Base-by-base conservation (phyloP, 805 yeast genomes). In the Brettanomyces custersianus region DNA sequence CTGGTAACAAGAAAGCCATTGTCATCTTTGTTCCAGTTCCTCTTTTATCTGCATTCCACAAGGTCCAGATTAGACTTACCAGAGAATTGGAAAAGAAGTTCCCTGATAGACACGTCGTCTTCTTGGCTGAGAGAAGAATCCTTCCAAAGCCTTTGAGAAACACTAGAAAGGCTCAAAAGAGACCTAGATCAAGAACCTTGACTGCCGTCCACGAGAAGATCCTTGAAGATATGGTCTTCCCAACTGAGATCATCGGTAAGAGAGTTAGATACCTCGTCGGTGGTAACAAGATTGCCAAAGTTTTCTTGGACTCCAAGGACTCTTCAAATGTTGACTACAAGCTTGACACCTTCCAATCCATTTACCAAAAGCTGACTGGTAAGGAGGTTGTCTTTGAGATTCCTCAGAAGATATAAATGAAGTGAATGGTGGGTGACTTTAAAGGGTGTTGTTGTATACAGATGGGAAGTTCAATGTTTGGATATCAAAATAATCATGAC, bases 1-100 rank as follows among this genome's bases (percentile, higher is more conserved):
- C 87, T 60, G 95, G 95, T 69, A 96, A 96, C 76, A 90, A 90
- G 81, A 86, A 86, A 76, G 97, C 96, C 59, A 80, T 92, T 66
- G 95, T 88, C 68, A 73, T 92, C 73, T 90, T 92, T 64, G 96
- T 90, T 59, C 98, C 98, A 68, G 94, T 83, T 57, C 96, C 97
- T 71, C 75, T 85, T 60, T 78, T 87, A 66, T 60, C 77, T 54
- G 80, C 81, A 55, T 86, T 86, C 90, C 96, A 88, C 85, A 86
- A 81, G 75, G 94, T 90, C 62, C 98, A 90, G 79, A 77, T 77
- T 60, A 83, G 88, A 74, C 81, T 90, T 68, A 86, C 96, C 75
- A 90, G 97, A 75, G 98, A 90, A 78, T 83, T 90, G 68, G 98
- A 90, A 77, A 90, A 90, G 94, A 90, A 92, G 77, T 92, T 90